phyloP scores from a whole-genome alignment of 352 stramenopile species.

The Pythium brachiatum region DNA sequence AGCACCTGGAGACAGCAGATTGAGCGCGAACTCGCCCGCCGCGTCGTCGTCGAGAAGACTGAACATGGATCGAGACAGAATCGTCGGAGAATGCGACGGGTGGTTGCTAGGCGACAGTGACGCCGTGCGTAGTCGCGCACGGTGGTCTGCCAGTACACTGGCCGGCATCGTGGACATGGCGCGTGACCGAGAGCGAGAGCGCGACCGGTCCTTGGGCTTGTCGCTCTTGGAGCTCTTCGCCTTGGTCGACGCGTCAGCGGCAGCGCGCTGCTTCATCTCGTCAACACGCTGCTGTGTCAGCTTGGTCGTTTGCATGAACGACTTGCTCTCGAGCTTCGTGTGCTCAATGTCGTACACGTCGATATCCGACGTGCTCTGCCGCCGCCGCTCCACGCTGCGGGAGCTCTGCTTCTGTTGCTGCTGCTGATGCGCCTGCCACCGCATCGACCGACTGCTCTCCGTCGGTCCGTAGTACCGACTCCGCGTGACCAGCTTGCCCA shows the following conservation, averaged over 20 bases:
- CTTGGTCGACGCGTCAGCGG: not conserved
- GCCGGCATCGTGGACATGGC: constrained; percentile 2
- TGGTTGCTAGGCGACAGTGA: constrained; percentile 10
- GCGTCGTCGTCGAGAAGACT: not conserved
- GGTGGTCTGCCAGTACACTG: not conserved
- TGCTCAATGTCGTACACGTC: constrained; percentile 22
- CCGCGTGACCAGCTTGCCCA: constrained; percentile 51
- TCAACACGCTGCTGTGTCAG: constrained; percentile 25
- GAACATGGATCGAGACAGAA: not conserved
- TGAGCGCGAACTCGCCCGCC: constrained; percentile 12
- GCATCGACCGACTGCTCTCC: constrained; percentile 72
- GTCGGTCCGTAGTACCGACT: constrained; percentile 80
- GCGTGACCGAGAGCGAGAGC: not conserved
- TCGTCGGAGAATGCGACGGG: not conserved
- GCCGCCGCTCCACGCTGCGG: constrained; percentile 17
- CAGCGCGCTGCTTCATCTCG: constrained; percentile 12
- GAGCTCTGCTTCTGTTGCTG: constrained; percentile 39
- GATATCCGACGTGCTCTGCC: constrained; percentile 16
- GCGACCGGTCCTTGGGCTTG: not conserved
- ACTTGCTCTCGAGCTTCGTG: constrained; percentile 43
- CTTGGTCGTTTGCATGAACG: constrained; percentile 63
- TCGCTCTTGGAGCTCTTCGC: not conserved
- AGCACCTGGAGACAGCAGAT: constrained; percentile 28
- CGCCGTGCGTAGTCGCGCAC: not conserved
- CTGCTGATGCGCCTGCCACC: constrained; percentile 72